Percentiles rank a stretch among this genome's conserved stretches.
These are phyloP conservation scores for Venturia aucupariae DNA, from an alignment of 2,329 filamentous ascomycete genomes.

Conservation along the genomic window DNA sequence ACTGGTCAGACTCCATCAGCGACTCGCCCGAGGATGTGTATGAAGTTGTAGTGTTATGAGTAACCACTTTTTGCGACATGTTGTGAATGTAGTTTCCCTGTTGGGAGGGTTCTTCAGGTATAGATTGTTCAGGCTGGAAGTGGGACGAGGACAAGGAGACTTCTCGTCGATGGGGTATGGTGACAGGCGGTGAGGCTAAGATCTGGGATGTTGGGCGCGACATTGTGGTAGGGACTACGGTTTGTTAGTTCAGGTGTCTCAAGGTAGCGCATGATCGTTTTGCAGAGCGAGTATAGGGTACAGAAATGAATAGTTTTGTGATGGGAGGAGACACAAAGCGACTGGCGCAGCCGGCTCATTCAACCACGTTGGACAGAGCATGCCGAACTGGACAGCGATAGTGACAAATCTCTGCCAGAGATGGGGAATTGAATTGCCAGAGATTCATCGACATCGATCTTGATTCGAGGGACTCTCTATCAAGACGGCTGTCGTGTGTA, in stretches of 20 bases:
- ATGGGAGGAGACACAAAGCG: neutral
- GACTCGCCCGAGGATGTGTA: slow-evolving; percentile 30
- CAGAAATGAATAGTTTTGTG: neutral
- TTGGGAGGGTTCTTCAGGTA: neutral
- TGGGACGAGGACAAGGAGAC: slow-evolving; percentile 4
- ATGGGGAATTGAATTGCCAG: neutral
- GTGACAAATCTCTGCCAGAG: neutral
- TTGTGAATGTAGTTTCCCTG: neutral
- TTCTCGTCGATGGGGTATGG: neutral
- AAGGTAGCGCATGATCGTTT: neutral
- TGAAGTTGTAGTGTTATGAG: neutral
- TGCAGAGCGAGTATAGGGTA: neutral
- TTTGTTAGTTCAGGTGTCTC: neutral
- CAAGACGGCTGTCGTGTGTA: neutral
- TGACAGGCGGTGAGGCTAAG: neutral
- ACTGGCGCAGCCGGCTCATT: neutral
- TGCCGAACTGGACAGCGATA: neutral
- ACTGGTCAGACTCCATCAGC: slow-evolving; percentile 31
- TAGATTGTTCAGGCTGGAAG: slow-evolving; percentile 1
- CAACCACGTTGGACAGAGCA: neutral
- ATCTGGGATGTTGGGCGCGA: neutral
- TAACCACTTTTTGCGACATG: neutral
- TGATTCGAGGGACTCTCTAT: neutral
- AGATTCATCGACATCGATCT: neutral
- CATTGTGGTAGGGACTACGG: neutral